A percentile compares a stretch with the other conserved stretches of the same genome.
Evolutionary conservation across 2,329 filamentous ascomycete species (phyloP).

Genomic region (Fusarium longipes): DNA sequence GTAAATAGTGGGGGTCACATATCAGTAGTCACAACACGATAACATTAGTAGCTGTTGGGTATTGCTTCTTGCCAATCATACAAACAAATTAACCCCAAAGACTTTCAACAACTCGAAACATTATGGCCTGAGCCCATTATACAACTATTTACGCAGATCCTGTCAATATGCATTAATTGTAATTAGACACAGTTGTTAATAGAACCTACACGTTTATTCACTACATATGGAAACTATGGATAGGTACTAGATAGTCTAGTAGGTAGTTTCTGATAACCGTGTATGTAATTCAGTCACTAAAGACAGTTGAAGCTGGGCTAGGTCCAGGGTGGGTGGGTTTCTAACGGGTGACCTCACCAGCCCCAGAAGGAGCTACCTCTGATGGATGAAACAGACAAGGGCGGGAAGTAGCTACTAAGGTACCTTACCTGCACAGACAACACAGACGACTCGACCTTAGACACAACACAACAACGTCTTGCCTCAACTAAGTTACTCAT

Average conservation of each 20-base stretch:
- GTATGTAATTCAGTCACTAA: neutral
- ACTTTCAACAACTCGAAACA: neutral
- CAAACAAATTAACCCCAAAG: neutral
- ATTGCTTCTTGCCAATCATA: neutral
- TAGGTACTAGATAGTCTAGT: too few relatives aligned
- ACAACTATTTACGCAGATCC: neutral
- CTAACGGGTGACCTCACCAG: conserved; percentile 6
- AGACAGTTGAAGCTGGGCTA: neutral
- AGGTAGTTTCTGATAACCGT: neutral
- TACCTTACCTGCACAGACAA: conserved; percentile 17
- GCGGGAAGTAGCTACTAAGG: neutral
- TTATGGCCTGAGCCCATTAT: too few relatives aligned
- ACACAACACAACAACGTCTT: conserved; percentile 7
- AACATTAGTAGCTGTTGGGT: neutral
- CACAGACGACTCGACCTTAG: conserved; percentile 17
- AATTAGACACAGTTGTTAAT: neutral
- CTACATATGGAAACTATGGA: neutral
- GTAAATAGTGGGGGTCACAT: neutral
- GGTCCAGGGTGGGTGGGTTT: neutral
- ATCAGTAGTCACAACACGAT: too few relatives aligned
- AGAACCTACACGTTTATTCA: neutral
- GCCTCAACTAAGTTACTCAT: conserved; percentile 4
- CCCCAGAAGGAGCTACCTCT: conserved; percentile 5
- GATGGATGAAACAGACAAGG: neutral
- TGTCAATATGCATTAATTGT: too few relatives aligned